A percentile compares a stretch with the other conserved stretches of the same genome.
phyloP scores from a whole-genome alignment of 345 rosid genomes.

The Hibiscus syriacus region DNA sequence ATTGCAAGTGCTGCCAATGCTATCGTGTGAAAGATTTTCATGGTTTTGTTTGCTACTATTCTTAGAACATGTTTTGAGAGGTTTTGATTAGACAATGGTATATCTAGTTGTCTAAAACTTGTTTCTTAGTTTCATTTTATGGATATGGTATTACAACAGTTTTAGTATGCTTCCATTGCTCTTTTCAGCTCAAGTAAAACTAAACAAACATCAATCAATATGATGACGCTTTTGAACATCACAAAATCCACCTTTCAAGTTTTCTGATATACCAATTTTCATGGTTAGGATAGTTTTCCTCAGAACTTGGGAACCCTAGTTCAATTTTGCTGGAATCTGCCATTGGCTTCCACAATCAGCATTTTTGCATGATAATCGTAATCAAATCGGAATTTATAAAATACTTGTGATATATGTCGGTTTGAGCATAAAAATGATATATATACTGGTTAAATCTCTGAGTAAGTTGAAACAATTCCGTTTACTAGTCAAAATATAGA shows the following conservation, averaged over 20 bases:
- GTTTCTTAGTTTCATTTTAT: neutral
- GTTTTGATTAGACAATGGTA: neutral
- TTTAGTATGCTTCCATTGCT: neutral
- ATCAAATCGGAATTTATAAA: neutral
- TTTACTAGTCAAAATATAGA: no score
- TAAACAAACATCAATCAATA: neutral
- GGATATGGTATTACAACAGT: neutral
- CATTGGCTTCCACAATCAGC: no score
- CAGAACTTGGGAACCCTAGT: no score
- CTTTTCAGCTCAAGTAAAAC: neutral
- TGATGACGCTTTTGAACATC: neutral
- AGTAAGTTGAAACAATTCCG: no score
- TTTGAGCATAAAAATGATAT: no score
- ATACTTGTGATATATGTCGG: neutral
- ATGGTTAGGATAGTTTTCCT: neutral
- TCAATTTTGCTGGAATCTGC: no score
- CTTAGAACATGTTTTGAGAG: constrained; percentile 1
- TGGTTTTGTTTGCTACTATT: neutral
- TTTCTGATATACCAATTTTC: neutral
- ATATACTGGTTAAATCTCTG: no score
- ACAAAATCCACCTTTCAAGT: no score
- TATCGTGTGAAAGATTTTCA: constrained; percentile 26
- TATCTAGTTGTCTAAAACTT: neutral
- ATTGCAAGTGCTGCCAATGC: constrained; percentile 83
- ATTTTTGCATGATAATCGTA: neutral